Evolutionary conservation across 306 rosid genomes (phyloP).

Genomic region (Cicer chorassanicum): DNA sequence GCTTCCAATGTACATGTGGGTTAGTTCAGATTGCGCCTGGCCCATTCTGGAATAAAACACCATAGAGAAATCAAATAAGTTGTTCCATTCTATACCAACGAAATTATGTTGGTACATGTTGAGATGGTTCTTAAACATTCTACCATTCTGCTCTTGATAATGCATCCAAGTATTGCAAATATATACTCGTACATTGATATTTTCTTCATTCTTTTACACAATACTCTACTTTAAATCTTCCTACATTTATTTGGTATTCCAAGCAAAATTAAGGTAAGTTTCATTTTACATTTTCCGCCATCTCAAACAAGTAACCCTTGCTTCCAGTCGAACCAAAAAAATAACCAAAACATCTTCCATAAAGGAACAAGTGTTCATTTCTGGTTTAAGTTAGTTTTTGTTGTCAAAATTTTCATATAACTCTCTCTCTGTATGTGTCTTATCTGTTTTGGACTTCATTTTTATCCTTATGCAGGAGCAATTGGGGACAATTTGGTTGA

Average conservation of each 20-base stretch:
- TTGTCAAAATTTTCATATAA: constrained; percentile 27
- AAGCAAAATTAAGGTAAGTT: not conserved
- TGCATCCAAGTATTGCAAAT: not conserved
- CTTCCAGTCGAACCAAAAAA: not conserved
- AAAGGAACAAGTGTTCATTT: not conserved
- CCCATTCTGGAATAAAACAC: too few species aligned
- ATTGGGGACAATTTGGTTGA: constrained; percentile 56
- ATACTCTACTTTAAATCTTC: too few species aligned
- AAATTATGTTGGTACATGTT: too few species aligned
- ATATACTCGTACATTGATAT: constrained; percentile 9
- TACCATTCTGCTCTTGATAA: not conserved
- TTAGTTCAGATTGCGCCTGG: too few species aligned
- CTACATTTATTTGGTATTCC: not conserved
- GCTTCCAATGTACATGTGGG: too few species aligned
- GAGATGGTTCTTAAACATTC: not conserved
- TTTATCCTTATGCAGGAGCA: constrained; percentile 60
- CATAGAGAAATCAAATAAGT: too few species aligned
- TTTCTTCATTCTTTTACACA: not conserved
- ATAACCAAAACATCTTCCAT: constrained; percentile 8
- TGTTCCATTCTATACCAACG: too few species aligned
- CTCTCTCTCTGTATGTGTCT: not conserved
- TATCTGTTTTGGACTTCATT: constrained; percentile 6
- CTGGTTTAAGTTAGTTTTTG: constrained; percentile 36
- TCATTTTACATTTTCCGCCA: constrained; percentile 14
- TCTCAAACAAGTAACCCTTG: not conserved